Conservation (phyloP, 306 rosid species). For the Cyamopsis tetragonoloba region DNA sequence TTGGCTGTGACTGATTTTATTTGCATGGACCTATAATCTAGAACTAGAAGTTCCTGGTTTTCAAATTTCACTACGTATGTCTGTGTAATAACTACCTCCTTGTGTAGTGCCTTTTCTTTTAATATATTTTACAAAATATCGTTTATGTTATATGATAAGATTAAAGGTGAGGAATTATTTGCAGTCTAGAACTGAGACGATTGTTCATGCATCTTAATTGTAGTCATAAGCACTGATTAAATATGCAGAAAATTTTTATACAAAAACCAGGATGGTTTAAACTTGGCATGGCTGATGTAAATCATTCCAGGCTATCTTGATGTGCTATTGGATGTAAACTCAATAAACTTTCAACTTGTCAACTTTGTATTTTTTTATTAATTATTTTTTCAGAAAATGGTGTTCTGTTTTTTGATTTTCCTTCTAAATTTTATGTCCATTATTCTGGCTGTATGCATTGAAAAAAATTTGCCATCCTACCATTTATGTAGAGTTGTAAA, state of each 20-base stretch:
- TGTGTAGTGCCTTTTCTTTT: not conserved
- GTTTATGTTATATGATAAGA: not conserved
- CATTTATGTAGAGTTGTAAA: not conserved
- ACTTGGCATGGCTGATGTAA: not conserved
- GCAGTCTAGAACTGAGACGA: not conserved
- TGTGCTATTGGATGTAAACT: not conserved
- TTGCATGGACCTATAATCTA: not conserved
- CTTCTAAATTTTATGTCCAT: not conserved
- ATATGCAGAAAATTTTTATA: not conserved
- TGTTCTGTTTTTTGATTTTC: not conserved
- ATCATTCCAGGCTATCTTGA: not conserved
- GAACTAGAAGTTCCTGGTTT: not conserved
- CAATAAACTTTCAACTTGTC: not conserved
- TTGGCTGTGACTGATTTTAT: not conserved
- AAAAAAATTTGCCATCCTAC: not conserved
- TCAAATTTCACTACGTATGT: not conserved
- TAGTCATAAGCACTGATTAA: not conserved
- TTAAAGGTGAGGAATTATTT: not conserved
- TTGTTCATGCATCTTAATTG: not conserved
- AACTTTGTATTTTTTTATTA: not conserved
- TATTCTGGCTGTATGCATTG: not conserved
- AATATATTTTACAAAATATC: not conserved
- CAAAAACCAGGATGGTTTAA: not conserved
- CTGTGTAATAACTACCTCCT: not conserved
- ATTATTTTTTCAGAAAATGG: not conserved